Evolutionary conservation across 1,139 yeast species (phyloP).

Genomic region (Candida sp.): DNA sequence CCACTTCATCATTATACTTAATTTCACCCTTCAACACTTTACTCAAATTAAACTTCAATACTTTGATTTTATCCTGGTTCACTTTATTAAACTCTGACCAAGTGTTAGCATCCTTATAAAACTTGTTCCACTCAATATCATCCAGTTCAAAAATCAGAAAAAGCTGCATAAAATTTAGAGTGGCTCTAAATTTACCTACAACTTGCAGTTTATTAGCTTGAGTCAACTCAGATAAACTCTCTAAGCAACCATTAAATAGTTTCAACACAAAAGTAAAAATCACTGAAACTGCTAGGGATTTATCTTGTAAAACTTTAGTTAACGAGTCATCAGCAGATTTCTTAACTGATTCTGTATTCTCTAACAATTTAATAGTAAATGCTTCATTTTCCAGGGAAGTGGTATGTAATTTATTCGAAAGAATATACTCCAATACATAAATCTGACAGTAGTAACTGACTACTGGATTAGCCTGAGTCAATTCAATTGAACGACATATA

Average conservation of each 20-base stretch:
- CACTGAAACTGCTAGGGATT: constrained; percentile 53
- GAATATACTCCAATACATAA: constrained; percentile 65
- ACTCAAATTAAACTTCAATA: constrained; percentile 38
- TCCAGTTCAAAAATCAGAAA: constrained; percentile 25
- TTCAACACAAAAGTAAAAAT: constrained; percentile 60
- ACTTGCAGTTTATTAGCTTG: constrained; percentile 20
- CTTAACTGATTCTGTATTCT: constrained; percentile 57
- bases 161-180: constrained; percentile 32
- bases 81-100: constrained; percentile 22
- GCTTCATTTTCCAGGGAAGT: constrained; percentile 48
- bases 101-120: constrained; percentile 30
- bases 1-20: constrained; percentile 20
- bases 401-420: constrained; percentile 55
- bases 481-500: constrained; percentile 48
- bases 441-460: constrained; percentile 56
- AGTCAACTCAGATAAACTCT: constrained; percentile 22
- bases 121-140: constrained; percentile 27
- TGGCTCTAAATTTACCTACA: constrained; percentile 32
- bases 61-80: constrained; percentile 33
- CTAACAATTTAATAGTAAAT: constrained; percentile 59
- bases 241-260: constrained; percentile 51
- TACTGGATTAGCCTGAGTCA: constrained; percentile 48
- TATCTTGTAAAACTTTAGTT: constrained; percentile 49
- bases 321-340: constrained; percentile 30
- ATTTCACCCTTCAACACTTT: constrained; percentile 37